Evolutionary conservation across 1,284 basidiomycete species (phyloP), one percentile per base, ranked within the genome.

Genomic region (Porogramme epimiltina): DNA sequence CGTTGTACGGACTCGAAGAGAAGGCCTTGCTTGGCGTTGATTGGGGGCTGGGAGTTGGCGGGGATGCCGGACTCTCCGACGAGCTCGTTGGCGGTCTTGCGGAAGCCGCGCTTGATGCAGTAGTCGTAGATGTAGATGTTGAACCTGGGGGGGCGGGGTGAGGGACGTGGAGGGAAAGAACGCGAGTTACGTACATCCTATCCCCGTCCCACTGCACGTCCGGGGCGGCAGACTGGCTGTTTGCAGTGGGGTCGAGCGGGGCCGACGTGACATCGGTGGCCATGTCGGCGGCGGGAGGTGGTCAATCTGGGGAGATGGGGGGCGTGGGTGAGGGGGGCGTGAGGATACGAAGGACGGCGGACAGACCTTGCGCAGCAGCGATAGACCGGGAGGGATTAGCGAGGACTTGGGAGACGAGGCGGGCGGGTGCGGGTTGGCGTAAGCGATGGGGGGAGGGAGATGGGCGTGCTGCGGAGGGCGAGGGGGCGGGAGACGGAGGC

Each of bases 81-180:
- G 40, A 91, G 78, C 62, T 88, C 82, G 25, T 68, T 71, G 15
- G 87, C 87, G 1, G 89, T 88, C 63, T 83, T 85, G 59, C 65
- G 69, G 62, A 84, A 91, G 48, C 89, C 89, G 49, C 88, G 84
- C 69, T 91, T 91, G 60, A 67, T 70, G 71, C 87, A 91, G 64
- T 91, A 91, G 71, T 91, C 89, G 67, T 86, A 79, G 56, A 91
- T 91, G 70, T 91, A 91, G 60, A 91, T 87, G 70, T 91, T 89
- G 69, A 91, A 90, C 88, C 88, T 91, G 28, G 28, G 28, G 28
- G 42, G 51, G 50, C 22, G 42, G 3, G 34, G 31, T 43, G 34
- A 47, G 22, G 23, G 53, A 47, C 16, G 26, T 34, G 50, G 43
- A 44, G 42, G 54, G 45, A 57, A 51, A 54, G 56, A 44, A 42